Evolutionary conservation across 179 eudicot genomes (phyloP).

Genomic region (Nepenthes alata): DNA sequence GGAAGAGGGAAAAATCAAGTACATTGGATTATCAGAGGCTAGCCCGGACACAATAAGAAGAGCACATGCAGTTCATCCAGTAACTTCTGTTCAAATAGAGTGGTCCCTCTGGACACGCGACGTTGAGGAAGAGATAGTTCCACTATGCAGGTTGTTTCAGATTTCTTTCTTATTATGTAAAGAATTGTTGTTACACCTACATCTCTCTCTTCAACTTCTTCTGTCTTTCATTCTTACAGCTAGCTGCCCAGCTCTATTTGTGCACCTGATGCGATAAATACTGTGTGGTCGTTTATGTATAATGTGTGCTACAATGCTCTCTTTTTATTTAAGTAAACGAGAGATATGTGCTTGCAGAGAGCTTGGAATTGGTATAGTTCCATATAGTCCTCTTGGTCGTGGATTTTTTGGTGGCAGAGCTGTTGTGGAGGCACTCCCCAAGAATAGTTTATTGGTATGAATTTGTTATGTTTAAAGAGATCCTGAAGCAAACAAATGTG

Average conservation of each 20-base stretch:
- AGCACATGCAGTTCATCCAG: slow-evolving; percentile 65
- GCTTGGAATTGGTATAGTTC: slow-evolving; percentile 64
- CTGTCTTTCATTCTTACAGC: too few relatives aligned
- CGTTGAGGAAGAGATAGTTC: slow-evolving; percentile 47
- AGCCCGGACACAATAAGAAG: slow-evolving; percentile 43
- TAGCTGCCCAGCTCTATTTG: too few relatives aligned
- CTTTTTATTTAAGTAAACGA: background rate
- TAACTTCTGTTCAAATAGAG: slow-evolving; percentile 47
- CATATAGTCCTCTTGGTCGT: slow-evolving; percentile 67
- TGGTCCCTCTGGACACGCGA: slow-evolving; percentile 64
- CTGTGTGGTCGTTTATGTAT: too few relatives aligned
- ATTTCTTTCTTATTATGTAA: background rate
- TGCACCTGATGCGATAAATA: too few relatives aligned
- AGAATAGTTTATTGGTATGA: slow-evolving; percentile 41
- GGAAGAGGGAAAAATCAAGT: slow-evolving; percentile 57
- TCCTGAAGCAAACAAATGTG: background rate
- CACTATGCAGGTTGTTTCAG: slow-evolving; percentile 41
- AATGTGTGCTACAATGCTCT: too few relatives aligned
- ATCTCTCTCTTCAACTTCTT: background rate
- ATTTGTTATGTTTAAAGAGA: background rate
- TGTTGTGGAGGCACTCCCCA: slow-evolving; percentile 40
- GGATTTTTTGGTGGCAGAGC: slow-evolving; percentile 69
- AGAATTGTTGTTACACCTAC: background rate
- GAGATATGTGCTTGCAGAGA: slow-evolving; percentile 27
- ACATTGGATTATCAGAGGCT: slow-evolving; percentile 56